These are phyloP conservation scores for Penicillium sclerotigenum DNA, from an alignment of 2,329 filamentous ascomycete species.

Conservation along the genomic window DNA sequence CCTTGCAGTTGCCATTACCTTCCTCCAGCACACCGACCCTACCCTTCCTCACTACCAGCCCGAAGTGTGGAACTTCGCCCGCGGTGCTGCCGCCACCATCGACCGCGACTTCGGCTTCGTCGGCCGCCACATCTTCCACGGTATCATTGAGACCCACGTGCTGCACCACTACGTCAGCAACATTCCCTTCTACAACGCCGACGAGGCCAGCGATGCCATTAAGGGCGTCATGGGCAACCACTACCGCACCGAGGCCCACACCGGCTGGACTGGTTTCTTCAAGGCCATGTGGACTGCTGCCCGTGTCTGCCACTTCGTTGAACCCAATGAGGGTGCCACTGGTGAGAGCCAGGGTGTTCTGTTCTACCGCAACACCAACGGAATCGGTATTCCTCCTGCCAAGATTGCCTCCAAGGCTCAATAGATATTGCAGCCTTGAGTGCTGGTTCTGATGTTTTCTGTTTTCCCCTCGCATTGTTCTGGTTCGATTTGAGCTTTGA, in stretches of 20 bases:
- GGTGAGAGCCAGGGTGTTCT: conserved; percentile 80
- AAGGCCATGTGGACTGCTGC: conserved; percentile 75
- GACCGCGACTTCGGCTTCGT: conserved; percentile 97
- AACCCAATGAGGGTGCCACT: conserved; percentile 77
- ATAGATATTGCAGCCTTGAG: not conserved
- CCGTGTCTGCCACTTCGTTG: conserved; percentile 94
- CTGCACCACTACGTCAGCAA: conserved; percentile 96
- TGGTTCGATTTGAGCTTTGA: not conserved
- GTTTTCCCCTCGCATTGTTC: not conserved
- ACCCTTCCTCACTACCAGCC: conserved; percentile 87
- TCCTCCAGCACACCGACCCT: conserved; percentile 94
- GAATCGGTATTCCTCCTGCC: conserved; percentile 63
- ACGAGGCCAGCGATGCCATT: conserved; percentile 92
- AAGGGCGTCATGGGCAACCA: conserved; percentile 92
- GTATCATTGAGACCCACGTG: conserved; percentile 96
- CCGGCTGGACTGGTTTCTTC: conserved; percentile 78
- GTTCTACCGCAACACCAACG: conserved; percentile 95
- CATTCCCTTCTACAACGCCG: conserved; percentile 95
- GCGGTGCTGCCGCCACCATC: conserved; percentile 90
- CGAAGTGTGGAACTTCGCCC: conserved; percentile 86
- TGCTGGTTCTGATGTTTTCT: not conserved
- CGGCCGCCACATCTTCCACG: conserved; percentile 84
- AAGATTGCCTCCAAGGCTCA: conserved; percentile 35
- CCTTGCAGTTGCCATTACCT: conserved; percentile 82
- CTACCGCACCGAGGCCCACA: conserved; percentile 80